Evolutionary conservation across 768 basidiomycete species (phyloP).

Genomic region (Kwoniella europaea): DNA sequence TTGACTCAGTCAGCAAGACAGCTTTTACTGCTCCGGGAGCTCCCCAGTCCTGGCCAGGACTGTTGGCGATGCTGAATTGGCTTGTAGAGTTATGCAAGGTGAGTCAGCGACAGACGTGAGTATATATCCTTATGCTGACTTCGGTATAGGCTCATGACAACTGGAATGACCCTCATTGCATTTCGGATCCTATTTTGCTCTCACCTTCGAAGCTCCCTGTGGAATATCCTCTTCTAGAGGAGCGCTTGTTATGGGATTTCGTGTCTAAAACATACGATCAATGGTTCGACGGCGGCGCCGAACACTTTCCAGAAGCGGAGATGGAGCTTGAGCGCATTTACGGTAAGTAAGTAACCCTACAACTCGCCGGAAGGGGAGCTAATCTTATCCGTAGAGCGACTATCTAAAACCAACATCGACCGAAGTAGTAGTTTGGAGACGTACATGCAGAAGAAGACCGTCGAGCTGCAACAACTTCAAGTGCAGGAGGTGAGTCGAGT

Average conservation of each 20-base stretch:
- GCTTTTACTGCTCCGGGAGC: slow-evolving; percentile 86
- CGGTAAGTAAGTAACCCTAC: slow-evolving; percentile 61
- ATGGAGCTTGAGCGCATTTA: slow-evolving; percentile 62
- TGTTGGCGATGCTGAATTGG: slow-evolving; percentile 91
- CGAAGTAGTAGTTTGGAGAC: slow-evolving; percentile 40
- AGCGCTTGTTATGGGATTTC: slow-evolving; percentile 50
- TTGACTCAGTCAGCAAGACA: slow-evolving; percentile 77
- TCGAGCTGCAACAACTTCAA: slow-evolving; percentile 46
- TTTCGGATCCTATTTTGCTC: slow-evolving; percentile 54
- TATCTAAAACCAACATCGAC: slow-evolving; percentile 33
- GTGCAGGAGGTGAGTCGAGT: slow-evolving; percentile 48
- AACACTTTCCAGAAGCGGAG: slow-evolving; percentile 76
- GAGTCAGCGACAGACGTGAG: slow-evolving; percentile 14
- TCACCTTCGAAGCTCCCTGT: slow-evolving; percentile 37
- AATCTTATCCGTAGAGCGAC: slow-evolving; percentile 28
- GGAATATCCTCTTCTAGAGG: slow-evolving; percentile 49
- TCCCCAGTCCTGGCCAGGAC: slow-evolving; percentile 87
- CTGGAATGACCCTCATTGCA: slow-evolving; percentile 53
- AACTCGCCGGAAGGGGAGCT: background rate
- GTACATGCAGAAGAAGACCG: slow-evolving; percentile 26
- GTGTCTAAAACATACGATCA: slow-evolving; percentile 42
- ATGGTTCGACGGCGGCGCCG: slow-evolving; percentile 54
- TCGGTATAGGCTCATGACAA: slow-evolving; percentile 49
- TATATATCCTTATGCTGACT: background rate
- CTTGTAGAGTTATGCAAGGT: slow-evolving; percentile 84